Evolutionary conservation across 148 eudicot species (phyloP), one percentile per base, ranked within the genome.

Genomic region (Rhododendron molle): DNA sequence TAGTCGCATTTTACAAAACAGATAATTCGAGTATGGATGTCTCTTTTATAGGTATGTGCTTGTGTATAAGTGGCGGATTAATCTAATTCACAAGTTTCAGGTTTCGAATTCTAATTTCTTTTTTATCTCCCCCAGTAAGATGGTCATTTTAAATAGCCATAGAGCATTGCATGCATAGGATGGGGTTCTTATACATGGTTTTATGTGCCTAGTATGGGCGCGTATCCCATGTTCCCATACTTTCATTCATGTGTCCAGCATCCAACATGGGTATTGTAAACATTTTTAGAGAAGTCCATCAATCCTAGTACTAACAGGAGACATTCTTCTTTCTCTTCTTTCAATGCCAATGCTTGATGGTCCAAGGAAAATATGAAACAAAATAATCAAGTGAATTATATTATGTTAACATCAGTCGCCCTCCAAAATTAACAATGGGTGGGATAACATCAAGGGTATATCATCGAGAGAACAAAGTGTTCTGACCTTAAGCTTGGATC

Each of bases 401-500:
- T 16, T 5, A 26, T 47, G 58, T n/a, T 6, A 38, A 23, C 5
- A 40, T 30, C 21, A 54, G 60, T 46, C 9, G 14, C 10, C 50
- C 77, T 60, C 58, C 15, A 50, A 13, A 54, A 30, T 30, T n/a
- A 44, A 18, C 72, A 34, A 36, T 23, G 36, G 32, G n/a, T 21
- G 54, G 46, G 28, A 47, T 83, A 47, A 71, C 47, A 84, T 11
- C 46, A 36, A 49, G 14, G 12, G 20, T 12, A 5, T 73, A 74
- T 28, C 34, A 50, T 11, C 5, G 4, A 84, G 54, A 84, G 23
- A 8, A 23, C 36, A 46, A 28, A 34, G 23, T 54, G 62, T 84
- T 73, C 90, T 85, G 78, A 93, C 98, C 99, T 93, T 90, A 96
- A 94, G 83, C 96, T 86, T 67, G 99, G 99, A 91, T 90, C 91